A percentile compares a stretch with the other conserved stretches of the same genome.
phyloP scores from a whole-genome alignment of 2,329 filamentous ascomycete species.

The Colletotrichum orchidophilum region DNA sequence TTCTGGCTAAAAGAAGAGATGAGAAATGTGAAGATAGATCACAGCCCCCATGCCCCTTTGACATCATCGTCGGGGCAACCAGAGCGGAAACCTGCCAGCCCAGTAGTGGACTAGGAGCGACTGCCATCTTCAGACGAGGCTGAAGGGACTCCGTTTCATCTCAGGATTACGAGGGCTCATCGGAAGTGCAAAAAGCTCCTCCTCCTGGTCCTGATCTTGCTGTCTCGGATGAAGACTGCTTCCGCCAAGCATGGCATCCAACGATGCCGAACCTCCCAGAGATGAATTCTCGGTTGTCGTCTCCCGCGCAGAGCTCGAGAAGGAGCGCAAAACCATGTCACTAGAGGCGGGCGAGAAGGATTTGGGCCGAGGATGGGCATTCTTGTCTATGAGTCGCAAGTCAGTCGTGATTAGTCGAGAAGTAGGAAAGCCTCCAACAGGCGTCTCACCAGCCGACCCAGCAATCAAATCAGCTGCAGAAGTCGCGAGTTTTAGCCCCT shows the following conservation, averaged over 20 bases:
- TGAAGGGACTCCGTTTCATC: slow-evolving; percentile 85
- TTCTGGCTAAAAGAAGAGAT: background rate
- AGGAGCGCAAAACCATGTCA: slow-evolving; percentile 49
- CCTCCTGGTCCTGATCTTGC: slow-evolving; percentile 66
- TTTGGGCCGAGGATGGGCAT: slow-evolving; percentile 41
- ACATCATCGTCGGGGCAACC: background rate
- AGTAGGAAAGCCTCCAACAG: background rate
- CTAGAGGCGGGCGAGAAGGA: slow-evolving; percentile 43
- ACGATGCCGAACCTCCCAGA: slow-evolving; percentile 42
- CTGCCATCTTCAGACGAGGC: slow-evolving; percentile 44
- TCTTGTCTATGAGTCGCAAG: background rate
- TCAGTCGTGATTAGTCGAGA: background rate
- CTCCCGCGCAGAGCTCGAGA: slow-evolving; percentile 41
- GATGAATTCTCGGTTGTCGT: background rate
- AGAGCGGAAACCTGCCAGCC: background rate
- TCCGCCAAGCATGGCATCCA: slow-evolving; percentile 52
- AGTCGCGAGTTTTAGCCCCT: slow-evolving; percentile 81
- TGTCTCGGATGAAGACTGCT: slow-evolving; percentile 39
- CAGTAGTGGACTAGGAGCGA: background rate
- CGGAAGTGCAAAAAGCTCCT: slow-evolving; percentile 87
- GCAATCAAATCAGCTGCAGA: slow-evolving; percentile 71
- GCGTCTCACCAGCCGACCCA: slow-evolving; percentile 59
- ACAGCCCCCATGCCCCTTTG: background rate
- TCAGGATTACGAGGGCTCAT: slow-evolving; percentile 89
- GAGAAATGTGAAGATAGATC: background rate